Conservation (phyloP, 129 eudicot genomes). For the Glebionis coronaria region DNA sequence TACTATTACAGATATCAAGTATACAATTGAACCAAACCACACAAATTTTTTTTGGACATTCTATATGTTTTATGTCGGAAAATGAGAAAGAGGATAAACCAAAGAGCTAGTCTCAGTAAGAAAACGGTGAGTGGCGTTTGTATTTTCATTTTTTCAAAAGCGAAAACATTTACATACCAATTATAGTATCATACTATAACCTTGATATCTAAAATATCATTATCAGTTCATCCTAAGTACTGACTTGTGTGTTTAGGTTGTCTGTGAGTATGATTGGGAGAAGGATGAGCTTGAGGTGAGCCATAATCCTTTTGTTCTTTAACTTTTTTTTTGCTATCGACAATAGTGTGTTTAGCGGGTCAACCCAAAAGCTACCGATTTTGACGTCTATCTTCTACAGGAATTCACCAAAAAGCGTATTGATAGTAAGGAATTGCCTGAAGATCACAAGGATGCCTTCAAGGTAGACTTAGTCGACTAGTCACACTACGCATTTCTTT, state of each 20-base stretch:
- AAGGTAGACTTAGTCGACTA: slow-evolving; percentile 41
- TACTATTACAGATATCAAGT: too few species aligned
- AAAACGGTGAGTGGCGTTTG: too few species aligned
- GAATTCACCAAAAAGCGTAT: slow-evolving; percentile 66
- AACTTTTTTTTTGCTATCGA: background rate
- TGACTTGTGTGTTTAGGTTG: slow-evolving; percentile 38
- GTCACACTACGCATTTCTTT: background rate
- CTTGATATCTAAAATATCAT: slow-evolving; percentile 1
- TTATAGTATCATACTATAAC: background rate
- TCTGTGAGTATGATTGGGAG: slow-evolving; percentile 84
- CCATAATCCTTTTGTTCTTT: background rate
- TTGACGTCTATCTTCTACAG: slow-evolving; percentile 24
- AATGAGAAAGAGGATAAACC: background rate
- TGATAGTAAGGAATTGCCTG: slow-evolving; percentile 58
- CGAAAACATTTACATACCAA: too few species aligned
- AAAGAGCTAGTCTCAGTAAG: too few species aligned
- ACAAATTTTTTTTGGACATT: slow-evolving; percentile 32
- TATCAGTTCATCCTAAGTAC: background rate
- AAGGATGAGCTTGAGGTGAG: slow-evolving; percentile 83
- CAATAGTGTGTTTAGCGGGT: too few species aligned
- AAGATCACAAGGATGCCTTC: slow-evolving; percentile 76
- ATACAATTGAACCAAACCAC: slow-evolving; percentile 52
- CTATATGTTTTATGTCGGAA: background rate
- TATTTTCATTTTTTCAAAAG: too few species aligned
- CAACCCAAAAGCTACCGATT: too few species aligned